phyloP scores from a whole-genome alignment of 192 early-diverging fungal genomes.

The Entomortierella beljakovae region DNA sequence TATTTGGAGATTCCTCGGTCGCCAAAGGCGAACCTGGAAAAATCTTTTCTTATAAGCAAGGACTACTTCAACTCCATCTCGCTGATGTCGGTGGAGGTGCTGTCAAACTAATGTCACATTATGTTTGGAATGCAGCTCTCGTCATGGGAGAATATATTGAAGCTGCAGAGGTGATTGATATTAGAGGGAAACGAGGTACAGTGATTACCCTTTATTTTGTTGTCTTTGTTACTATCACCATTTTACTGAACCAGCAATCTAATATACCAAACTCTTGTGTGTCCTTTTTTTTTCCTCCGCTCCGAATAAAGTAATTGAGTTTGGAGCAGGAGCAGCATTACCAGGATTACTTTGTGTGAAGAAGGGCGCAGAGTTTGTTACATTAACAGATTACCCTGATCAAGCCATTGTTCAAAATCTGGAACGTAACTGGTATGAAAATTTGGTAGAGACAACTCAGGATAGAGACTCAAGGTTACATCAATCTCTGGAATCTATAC shows the following conservation, averaged over 20 bases:
- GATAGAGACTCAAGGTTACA: conserved; percentile 12
- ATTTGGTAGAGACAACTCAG: conserved; percentile 21
- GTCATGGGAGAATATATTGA: conserved; percentile 52
- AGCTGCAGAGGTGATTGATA: conserved; percentile 9
- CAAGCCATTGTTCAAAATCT: conserved; percentile 37
- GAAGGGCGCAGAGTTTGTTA: conserved; percentile 24
- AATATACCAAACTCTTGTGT: not conserved
- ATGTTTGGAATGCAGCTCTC: conserved; percentile 47
- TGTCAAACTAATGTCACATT: conserved; percentile 50
- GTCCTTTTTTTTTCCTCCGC: not conserved
- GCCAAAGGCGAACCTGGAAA: conserved; percentile 41
- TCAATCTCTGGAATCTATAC: not conserved
- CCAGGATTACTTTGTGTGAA: conserved; percentile 42
- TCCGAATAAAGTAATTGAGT: conserved; percentile 31
- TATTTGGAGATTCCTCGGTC: conserved; percentile 49
- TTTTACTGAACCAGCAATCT: not conserved
- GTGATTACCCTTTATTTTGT: too few relatives aligned
- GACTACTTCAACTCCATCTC: conserved; percentile 26
- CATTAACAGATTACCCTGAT: conserved; percentile 43
- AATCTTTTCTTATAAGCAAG: conserved; percentile 41
- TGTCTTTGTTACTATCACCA: too few relatives aligned
- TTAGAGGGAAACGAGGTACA: conserved; percentile 40
- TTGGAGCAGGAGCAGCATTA: conserved; percentile 46
- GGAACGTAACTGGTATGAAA: conserved; percentile 51
- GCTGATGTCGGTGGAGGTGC: conserved; percentile 37